Conservation (phyloP, 495 filamentous ascomycete genomes). For the Aspergillus taichungensis region DNA sequence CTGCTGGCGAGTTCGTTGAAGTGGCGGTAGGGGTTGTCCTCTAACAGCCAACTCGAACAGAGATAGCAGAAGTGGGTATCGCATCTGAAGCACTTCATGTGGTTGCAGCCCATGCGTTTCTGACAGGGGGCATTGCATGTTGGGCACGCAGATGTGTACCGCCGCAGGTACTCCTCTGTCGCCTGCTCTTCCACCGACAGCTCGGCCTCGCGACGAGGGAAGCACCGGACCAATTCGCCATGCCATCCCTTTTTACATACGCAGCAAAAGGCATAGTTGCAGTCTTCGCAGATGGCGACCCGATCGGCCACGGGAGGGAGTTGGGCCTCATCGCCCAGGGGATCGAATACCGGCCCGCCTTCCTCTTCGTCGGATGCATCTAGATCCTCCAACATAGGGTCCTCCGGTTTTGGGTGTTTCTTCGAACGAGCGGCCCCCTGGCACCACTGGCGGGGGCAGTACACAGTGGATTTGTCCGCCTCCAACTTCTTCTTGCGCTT, state of each 20-base stretch:
- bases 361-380: conserved; percentile 41
- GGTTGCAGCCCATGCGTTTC: conserved; percentile 93
- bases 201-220: conserved; percentile 51
- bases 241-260: conserved; percentile 77
- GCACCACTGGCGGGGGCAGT: conserved; percentile 90
- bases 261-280: conserved; percentile 84
- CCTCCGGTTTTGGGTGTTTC: conserved; percentile 59
- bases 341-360: conserved; percentile 19
- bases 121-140: conserved; percentile 78
- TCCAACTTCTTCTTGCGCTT: conserved; percentile 90
- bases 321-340: conserved; percentile 26
- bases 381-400: conserved; percentile 41
- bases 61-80: conserved; percentile 93
- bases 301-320: conserved; percentile 45
- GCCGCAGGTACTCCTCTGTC: conserved; percentile 67
- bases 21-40: conserved; percentile 76
- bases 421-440: conserved; percentile 80
- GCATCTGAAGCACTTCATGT: conserved; percentile 93
- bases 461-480: conserved; percentile 84
- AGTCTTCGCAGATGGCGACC: conserved; percentile 80
- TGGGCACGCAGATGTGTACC: conserved; percentile 83
- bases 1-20: conserved; percentile 60
- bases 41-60: conserved; percentile 76
- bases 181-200: conserved; percentile 77
- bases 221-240: conserved; percentile 63